phyloP scores from a whole-genome alignment of 1,139 yeast species.

The Pichia sp. region DNA sequence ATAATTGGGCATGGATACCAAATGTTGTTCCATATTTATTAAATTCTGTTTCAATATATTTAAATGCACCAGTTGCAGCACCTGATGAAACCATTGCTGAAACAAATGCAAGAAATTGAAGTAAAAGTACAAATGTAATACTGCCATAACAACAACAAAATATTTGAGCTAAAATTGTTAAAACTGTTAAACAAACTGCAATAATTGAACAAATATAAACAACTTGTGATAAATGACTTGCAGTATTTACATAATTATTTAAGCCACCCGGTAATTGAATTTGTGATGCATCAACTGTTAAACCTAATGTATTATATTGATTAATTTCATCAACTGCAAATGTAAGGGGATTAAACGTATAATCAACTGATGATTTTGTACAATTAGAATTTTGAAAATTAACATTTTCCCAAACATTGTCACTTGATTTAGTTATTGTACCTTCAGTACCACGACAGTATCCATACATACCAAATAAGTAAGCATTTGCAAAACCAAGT shows the following conservation, averaged over 20 bases:
- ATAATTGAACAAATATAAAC: constrained; percentile 42
- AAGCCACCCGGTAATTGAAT: constrained; percentile 32
- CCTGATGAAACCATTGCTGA: constrained; percentile 35
- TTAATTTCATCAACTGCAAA: constrained; percentile 40
- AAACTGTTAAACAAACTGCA: constrained; percentile 35
- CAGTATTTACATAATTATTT: constrained; percentile 30
- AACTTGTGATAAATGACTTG: constrained; percentile 37
- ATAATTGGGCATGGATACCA: constrained; percentile 35
- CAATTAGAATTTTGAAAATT: constrained; percentile 49
- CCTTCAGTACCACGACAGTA: constrained; percentile 55
- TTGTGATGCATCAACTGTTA: constrained; percentile 16
- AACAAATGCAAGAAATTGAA: constrained; percentile 29
- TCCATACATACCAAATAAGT: constrained; percentile 65
- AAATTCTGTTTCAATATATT: constrained; percentile 33
- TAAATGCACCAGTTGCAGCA: constrained; percentile 40
- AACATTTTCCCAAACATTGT: constrained; percentile 19
- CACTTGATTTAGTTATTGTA: constrained; percentile 13
- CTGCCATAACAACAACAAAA: constrained; percentile 25
- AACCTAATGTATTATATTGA: constrained; percentile 15
- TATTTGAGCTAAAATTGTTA: constrained; percentile 37
- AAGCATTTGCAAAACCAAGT: constrained; percentile 54
- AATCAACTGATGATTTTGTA: constrained; percentile 43
- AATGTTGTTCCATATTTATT: constrained; percentile 30
- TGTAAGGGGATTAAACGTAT: constrained; percentile 46
- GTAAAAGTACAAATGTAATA: constrained; percentile 30